Conservation (phyloP, 495 filamentous ascomycete genomes). For the Penicillium nucicola region DNA sequence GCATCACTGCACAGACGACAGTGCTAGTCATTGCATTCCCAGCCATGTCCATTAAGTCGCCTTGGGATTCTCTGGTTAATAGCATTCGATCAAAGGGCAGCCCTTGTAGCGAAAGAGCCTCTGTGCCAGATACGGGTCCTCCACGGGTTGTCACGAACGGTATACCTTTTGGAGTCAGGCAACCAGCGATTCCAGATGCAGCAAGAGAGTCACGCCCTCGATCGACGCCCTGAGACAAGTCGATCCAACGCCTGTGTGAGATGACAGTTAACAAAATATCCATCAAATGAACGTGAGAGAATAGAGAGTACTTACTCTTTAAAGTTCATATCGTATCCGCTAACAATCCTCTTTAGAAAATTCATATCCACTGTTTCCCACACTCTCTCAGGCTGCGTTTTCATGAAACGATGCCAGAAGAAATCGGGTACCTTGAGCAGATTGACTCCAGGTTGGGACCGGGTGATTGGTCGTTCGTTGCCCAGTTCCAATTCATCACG, state of each 20-base stretch:
- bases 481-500: slow-evolving; percentile 48
- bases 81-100: slow-evolving; percentile 61
- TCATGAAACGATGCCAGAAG: slow-evolving; percentile 48
- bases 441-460: slow-evolving; percentile 51
- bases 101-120: slow-evolving; percentile 69
- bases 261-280: not conserved
- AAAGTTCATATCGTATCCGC: slow-evolving; percentile 56
- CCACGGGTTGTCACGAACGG: slow-evolving; percentile 61
- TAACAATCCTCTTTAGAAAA: slow-evolving; percentile 42
- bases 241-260: slow-evolving; percentile 48
- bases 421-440: slow-evolving; percentile 51
- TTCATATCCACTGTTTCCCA: slow-evolving; percentile 68
- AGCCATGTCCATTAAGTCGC: slow-evolving; percentile 67
- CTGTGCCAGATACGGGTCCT: slow-evolving; percentile 61
- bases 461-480: slow-evolving; percentile 49
- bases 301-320: slow-evolving; percentile 49
- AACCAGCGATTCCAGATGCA: slow-evolving; percentile 58
- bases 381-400: slow-evolving; percentile 52
- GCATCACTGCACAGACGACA: slow-evolving; percentile 62
- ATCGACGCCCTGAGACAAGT: slow-evolving; percentile 77
- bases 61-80: slow-evolving; percentile 60
- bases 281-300: not conserved
- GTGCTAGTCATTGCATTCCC: slow-evolving; percentile 85
- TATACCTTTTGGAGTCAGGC: slow-evolving; percentile 68
- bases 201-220: slow-evolving; percentile 44